Evolutionary conservation across 1,284 basidiomycete genomes (phyloP).

Genomic region (Pseudozyma tsukubaensis): DNA sequence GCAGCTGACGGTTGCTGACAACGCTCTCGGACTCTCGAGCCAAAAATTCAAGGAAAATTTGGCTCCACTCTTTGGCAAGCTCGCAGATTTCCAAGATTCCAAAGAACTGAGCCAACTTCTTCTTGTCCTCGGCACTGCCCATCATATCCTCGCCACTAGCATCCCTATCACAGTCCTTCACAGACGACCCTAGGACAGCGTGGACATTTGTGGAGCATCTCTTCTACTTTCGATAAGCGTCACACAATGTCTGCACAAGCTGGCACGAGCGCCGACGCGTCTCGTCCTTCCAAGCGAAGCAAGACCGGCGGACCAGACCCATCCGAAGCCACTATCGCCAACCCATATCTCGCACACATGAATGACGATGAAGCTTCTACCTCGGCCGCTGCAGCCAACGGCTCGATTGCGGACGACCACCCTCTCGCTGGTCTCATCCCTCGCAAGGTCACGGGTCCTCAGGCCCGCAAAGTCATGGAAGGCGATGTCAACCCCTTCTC

Average conservation of each 20-base stretch:
- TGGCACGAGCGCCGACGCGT: conserved; percentile 35
- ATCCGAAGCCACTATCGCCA: conserved; percentile 39
- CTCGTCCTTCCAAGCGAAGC: conserved; percentile 50
- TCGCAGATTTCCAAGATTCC: neutral
- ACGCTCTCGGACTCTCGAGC: conserved; percentile 14
- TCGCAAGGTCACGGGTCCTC: conserved; percentile 78
- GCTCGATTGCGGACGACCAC: conserved; percentile 57
- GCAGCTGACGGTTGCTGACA: conserved; percentile 34
- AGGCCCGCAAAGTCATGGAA: conserved; percentile 81
- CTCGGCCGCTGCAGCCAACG: conserved; percentile 10
- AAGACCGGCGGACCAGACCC: conserved; percentile 39
- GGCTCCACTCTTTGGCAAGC: conserved; percentile 2
- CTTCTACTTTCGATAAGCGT: neutral
- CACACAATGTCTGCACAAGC: conserved; percentile 30
- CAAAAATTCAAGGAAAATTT: conserved; percentile 22
- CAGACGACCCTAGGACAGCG: too few species aligned
- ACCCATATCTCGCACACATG: conserved; percentile 63
- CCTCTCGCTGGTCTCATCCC: conserved; percentile 83
- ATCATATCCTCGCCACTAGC: neutral
- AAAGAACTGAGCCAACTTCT: conserved; percentile 16
- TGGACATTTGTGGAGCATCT: too few species aligned
- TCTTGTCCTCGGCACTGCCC: neutral
- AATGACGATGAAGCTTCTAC: conserved; percentile 32
- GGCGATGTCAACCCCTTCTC: conserved; percentile 86
- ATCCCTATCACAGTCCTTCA: too few species aligned